Conservation (phyloP, 495 filamentous ascomycete species). For the Cudoniella acicularis region DNA sequence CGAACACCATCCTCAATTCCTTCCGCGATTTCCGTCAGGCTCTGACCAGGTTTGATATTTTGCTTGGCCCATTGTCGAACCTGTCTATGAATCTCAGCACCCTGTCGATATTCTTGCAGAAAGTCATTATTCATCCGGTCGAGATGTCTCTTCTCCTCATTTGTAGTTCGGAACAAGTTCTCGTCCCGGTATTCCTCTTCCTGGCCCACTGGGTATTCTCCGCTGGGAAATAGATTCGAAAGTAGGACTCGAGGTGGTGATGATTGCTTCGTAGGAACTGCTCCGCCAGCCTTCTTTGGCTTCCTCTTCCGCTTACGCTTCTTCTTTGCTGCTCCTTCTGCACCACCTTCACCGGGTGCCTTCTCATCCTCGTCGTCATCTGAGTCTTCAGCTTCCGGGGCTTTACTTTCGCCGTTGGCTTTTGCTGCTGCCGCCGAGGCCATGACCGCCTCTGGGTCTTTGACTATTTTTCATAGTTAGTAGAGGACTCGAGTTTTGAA, state of each 20-base stretch:
- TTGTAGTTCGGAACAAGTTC: conserved; percentile 77
- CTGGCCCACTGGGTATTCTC: conserved; percentile 73
- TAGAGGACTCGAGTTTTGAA: background rate
- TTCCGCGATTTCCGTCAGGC: conserved; percentile 76
- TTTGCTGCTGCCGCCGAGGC: conserved; percentile 31
- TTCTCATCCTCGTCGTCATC: conserved; percentile 56
- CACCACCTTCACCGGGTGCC: conserved; percentile 29
- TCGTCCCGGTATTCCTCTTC: conserved; percentile 75
- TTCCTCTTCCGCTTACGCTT: conserved; percentile 71
- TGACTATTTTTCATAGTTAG: conserved; percentile 28
- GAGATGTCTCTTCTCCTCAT: conserved; percentile 82
- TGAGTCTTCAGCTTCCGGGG: conserved; percentile 58
- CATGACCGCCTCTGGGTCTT: conserved; percentile 18
- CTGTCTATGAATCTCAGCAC: conserved; percentile 84
- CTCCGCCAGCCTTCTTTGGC: conserved; percentile 76
- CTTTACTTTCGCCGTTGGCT: conserved; percentile 49
- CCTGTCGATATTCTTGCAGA: conserved; percentile 80
- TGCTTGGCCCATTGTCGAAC: conserved; percentile 79
- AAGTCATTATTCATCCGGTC: conserved; percentile 83
- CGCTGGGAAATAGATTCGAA: conserved; percentile 70
- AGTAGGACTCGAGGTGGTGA: conserved; percentile 73
- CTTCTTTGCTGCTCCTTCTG: conserved; percentile 38
- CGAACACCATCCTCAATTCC: conserved; percentile 84
- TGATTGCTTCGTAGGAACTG: conserved; percentile 71
- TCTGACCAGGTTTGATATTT: conserved; percentile 76